Conservation (phyloP, 2,329 filamentous ascomycete genomes). For the Colletotrichum melonis region DNA sequence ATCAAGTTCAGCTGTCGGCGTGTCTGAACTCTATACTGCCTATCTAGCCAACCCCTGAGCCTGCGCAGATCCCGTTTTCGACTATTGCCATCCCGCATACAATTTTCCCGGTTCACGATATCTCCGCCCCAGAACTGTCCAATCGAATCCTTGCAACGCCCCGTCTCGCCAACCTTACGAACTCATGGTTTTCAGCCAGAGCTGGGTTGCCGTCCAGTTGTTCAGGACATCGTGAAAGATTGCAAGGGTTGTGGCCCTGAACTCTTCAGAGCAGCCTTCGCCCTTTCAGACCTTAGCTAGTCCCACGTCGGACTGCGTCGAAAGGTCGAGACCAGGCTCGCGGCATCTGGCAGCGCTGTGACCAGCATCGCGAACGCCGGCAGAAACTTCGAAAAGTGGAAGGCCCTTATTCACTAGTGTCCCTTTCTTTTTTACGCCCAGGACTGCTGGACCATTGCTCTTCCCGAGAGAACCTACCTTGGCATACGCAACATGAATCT, state of each 20-base stretch:
- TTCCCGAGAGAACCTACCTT: background rate
- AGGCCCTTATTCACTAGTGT: background rate
- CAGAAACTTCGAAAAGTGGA: background rate
- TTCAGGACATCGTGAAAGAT: background rate
- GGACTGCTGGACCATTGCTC: background rate
- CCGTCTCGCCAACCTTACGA: background rate
- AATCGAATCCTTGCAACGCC: background rate
- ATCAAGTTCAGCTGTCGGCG: slow-evolving; percentile 1
- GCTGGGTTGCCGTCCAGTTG: background rate
- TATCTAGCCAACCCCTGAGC: background rate
- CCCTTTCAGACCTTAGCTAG: background rate
- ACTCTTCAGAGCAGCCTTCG: background rate
- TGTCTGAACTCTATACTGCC: background rate
- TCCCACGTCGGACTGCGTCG: background rate
- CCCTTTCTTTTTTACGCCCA: background rate
- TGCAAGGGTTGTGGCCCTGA: background rate
- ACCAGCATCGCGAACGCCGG: background rate
- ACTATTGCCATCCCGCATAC: slow-evolving; percentile 23
- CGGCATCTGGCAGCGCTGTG: background rate
- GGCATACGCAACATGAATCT: background rate
- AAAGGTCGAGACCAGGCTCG: background rate
- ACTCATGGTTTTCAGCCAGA: background rate
- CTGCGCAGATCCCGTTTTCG: slow-evolving; percentile 18
- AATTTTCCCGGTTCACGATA: background rate
- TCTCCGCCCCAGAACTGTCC: background rate